These are phyloP conservation scores for Microstegium vimineum DNA, from an alignment of 176 grass and related monocot species.

Conservation along the genomic window DNA sequence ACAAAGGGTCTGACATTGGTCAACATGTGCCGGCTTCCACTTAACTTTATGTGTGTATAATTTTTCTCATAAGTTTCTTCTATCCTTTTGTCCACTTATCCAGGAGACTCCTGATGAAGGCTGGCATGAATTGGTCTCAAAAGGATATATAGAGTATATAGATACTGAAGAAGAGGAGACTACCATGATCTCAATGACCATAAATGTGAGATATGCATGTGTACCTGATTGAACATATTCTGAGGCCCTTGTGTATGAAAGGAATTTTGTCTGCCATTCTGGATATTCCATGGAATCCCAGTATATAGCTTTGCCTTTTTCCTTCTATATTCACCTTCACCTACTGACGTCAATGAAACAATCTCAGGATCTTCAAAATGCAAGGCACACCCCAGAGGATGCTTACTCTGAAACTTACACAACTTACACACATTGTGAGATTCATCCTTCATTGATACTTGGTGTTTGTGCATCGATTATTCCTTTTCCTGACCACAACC, in stretches of 20 bases:
- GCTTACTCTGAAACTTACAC: conserved; percentile 85
- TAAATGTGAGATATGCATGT: conserved; percentile 49
- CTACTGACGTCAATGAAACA: conserved; percentile 28
- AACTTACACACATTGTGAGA: conserved; percentile 95
- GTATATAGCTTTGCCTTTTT: neutral
- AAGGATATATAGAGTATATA: conserved; percentile 97
- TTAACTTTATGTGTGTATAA: conserved; percentile 2
- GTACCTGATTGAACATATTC: conserved; percentile 5
- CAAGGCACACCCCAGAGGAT: conserved; percentile 67
- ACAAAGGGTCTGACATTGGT: conserved; percentile 63
- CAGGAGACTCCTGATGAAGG: conserved; percentile 91
- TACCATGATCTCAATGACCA: conserved; percentile 98
- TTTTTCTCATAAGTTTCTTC: conserved; percentile 31
- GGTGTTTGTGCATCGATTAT: conserved; percentile 99
- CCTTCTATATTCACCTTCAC: conserved; percentile 30
- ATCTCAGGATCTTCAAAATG: conserved; percentile 76
- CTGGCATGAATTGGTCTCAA: conserved; percentile 91
- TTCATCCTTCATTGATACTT: conserved; percentile 95
- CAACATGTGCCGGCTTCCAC: conserved; percentile 12
- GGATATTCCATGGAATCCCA: neutral
- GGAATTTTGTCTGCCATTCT: neutral
- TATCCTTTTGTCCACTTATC: conserved; percentile 28
- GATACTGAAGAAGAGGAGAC: conserved; percentile 98
- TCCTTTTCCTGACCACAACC: conserved; percentile 99
- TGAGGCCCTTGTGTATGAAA: neutral